phyloP scores from a whole-genome alignment of 2,329 filamentous ascomycete genomes.

The Ceratocystis harringtonii region DNA sequence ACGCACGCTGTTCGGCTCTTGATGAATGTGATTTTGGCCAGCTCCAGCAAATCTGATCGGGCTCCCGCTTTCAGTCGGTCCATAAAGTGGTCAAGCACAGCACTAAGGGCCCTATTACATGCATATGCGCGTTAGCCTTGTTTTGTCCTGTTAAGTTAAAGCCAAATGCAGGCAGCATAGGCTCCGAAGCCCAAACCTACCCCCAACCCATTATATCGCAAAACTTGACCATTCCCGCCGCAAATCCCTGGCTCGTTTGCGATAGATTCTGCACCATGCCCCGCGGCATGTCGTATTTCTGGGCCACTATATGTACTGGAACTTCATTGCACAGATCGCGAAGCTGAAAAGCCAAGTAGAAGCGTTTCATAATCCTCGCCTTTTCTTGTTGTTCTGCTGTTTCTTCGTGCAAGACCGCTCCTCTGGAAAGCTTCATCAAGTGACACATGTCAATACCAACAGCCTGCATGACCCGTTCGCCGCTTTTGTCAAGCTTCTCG shows the following conservation, averaged over 20 bases:
- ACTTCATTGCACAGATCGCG: conserved; percentile 65
- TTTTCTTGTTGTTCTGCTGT: conserved; percentile 45
- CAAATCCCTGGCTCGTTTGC: conserved; percentile 64
- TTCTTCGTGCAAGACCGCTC: conserved; percentile 47
- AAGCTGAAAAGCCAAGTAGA: conserved; percentile 63
- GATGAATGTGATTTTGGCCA: conserved; percentile 58
- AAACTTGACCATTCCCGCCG: conserved; percentile 65
- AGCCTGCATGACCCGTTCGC: conserved; percentile 50
- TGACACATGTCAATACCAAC: conserved; percentile 53
- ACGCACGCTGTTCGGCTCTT: conserved; percentile 58
- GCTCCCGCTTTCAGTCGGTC: conserved; percentile 60
- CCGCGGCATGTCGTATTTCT: conserved; percentile 54
- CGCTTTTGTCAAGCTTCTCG: conserved; percentile 55
- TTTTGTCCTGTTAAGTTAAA: too few species aligned
- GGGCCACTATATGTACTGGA: conserved; percentile 52
- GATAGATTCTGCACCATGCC: conserved; percentile 57
- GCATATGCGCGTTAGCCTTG: too few species aligned
- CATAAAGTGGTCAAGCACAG: conserved; percentile 59
- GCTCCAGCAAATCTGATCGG: conserved; percentile 51
- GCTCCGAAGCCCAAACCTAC: conserved; percentile 26
- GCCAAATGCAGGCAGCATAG: neutral
- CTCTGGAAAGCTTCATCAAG: conserved; percentile 55
- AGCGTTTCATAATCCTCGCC: conserved; percentile 52
- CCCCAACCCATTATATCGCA: conserved; percentile 64
- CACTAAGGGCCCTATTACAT: conserved; percentile 44